Evolutionary conservation across 805 yeast genomes (phyloP).

Genomic region (Candida verbasci): DNA sequence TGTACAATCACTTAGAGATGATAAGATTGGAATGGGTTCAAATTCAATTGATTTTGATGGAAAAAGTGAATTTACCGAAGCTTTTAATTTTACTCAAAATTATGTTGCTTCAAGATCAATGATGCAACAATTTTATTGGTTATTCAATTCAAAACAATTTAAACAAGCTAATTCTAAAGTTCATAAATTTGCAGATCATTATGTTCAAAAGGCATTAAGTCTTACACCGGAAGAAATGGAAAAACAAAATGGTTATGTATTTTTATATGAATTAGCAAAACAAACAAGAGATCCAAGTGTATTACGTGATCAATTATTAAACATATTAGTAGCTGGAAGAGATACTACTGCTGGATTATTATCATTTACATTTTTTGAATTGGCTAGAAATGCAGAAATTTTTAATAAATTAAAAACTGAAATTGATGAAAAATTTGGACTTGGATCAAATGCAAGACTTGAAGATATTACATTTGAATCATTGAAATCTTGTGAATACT

Average conservation of each 20-base stretch:
- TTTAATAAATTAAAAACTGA: slow-evolving; percentile 29
- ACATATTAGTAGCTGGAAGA: slow-evolving; percentile 39
- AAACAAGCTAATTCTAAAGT: slow-evolving; percentile 20
- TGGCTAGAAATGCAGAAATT: slow-evolving; percentile 30
- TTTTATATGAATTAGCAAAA: slow-evolving; percentile 36
- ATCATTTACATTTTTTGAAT: slow-evolving; percentile 30
- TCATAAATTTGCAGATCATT: slow-evolving; percentile 24
- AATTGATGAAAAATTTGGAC: slow-evolving; percentile 26
- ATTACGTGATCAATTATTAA: slow-evolving; percentile 35
- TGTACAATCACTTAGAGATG: slow-evolving; percentile 29
- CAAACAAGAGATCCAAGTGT: slow-evolving; percentile 32
- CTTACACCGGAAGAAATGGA: slow-evolving; percentile 23
- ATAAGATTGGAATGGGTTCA: slow-evolving; percentile 14
- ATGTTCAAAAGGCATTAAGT: slow-evolving; percentile 26
- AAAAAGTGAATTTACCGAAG: slow-evolving; percentile 28
- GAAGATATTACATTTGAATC: slow-evolving; percentile 33
- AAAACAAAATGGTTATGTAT: slow-evolving; percentile 27
- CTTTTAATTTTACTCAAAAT: slow-evolving; percentile 31
- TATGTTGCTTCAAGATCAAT: slow-evolving; percentile 25
- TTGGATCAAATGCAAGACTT: slow-evolving; percentile 22
- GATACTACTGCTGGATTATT: slow-evolving; percentile 40
- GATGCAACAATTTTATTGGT: slow-evolving; percentile 21
- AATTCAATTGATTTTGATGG: slow-evolving; percentile 21
- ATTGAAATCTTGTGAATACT: slow-evolving; percentile 35
- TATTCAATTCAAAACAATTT: slow-evolving; percentile 20